Base-by-base conservation (phyloP, 441 rosid genomes). In the Pelargonium australe region DNA sequence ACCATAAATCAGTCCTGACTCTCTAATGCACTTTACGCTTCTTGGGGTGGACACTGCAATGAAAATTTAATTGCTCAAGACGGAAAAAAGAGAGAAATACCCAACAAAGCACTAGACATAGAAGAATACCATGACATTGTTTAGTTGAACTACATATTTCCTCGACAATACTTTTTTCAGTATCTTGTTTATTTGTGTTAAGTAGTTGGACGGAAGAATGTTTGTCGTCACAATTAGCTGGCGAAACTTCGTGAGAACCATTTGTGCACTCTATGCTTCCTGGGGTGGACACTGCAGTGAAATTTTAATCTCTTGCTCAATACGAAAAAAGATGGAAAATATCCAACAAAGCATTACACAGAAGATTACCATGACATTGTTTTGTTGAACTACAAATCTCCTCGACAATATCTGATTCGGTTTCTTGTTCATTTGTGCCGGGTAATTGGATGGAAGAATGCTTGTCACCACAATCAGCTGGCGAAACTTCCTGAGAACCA, bases 401-500 rank as follows among this genome's bases (percentile, higher is more conserved):
- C 49, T 43, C 75, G 64, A 71, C 44, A 68, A 76, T 20, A 68
- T 78, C 68, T 16, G 49, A 47, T 76, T 67, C 84, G 43, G 73
- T 64, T 69, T 76, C 91, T 66, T 53, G 78, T 28, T 70, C 76
- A 64, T 63, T 70, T 64, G 28, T 44, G 70, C 65, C 62, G 44
- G 66, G 66, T 64, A 67, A 64, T 51, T 37, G 77, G 70, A 63
- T 70, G 37, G 71, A 70, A 76, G 70, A 44, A 10, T 41, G 28
- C 45, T 47, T 72, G 63, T 73, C 71, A 34, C 60, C 68, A 71
- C 75, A 72, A 11, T 44, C 80, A 63, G 76, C 78, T 66, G 80
- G 80, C 62, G 80, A 61, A 45, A 77, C 72, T 68, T 72, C n/a
- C 40, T 14, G 61, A 62, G 70, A 66, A 70, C 76, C 81, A 63